phyloP scores from a whole-genome alignment of 2,329 filamentous ascomycete species.

The Colletotrichum sp. region DNA sequence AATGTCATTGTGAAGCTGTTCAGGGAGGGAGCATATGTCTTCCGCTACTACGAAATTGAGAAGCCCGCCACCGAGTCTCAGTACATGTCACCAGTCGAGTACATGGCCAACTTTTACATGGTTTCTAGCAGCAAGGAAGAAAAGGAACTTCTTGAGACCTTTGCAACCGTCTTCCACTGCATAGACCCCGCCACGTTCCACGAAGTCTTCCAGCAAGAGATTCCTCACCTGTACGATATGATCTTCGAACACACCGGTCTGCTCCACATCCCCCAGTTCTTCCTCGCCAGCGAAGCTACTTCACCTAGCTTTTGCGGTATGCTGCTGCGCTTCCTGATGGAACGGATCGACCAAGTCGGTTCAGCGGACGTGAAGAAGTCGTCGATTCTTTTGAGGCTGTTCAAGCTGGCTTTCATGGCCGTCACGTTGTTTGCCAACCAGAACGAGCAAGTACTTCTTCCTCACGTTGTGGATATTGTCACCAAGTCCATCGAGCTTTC shows the following conservation, averaged over 20 bases:
- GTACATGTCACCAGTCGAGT: constrained; percentile 84
- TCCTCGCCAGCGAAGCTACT: constrained; percentile 97
- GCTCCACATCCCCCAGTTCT: constrained; percentile 95
- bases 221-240: constrained; percentile 94
- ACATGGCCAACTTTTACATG: constrained; percentile 94
- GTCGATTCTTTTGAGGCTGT: constrained; percentile 89
- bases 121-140: constrained; percentile 94
- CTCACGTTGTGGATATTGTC: constrained; percentile 96
- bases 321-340: constrained; percentile 97
- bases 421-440: constrained; percentile 94
- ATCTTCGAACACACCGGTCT: constrained; percentile 96
- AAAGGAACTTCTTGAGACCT: constrained; percentile 95
- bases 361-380: constrained; percentile 91
- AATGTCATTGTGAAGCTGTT: constrained; percentile 97
- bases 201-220: constrained; percentile 97
- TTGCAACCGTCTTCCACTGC: constrained; percentile 97
- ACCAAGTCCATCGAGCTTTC: constrained; percentile 97
- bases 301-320: constrained; percentile 98
- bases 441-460: constrained; percentile 93
- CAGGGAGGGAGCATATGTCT: constrained; percentile 93
- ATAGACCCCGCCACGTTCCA: constrained; percentile 98
- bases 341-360: constrained; percentile 92
- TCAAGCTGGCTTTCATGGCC: constrained; percentile 99
- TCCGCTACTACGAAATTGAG: constrained; percentile 94
- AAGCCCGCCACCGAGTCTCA: constrained; percentile 75